Conservation (phyloP, 495 filamentous ascomycete species). For the Tuber melanosporum region DNA sequence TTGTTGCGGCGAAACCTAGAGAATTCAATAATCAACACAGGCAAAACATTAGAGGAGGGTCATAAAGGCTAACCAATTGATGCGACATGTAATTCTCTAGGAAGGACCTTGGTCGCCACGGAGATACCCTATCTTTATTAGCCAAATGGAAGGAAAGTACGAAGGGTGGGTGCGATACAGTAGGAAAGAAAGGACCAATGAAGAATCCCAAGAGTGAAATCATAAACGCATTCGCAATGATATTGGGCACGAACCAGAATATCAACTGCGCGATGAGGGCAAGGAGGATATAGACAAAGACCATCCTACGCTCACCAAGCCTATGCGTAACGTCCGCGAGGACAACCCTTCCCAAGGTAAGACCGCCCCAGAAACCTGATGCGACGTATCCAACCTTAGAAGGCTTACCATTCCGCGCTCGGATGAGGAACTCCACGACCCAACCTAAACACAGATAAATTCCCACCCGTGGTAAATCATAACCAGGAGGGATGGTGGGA, state of each 20-base stretch:
- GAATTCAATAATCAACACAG: not conserved
- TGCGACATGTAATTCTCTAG: conserved; percentile 44
- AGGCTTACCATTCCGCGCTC: conserved; percentile 59
- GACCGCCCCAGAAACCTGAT: conserved; percentile 75
- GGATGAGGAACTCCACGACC: conserved; percentile 74
- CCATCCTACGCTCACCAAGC: conserved; percentile 62
- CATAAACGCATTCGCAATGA: conserved; percentile 64
- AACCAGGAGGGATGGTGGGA: not conserved
- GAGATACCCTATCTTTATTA: conserved; percentile 34
- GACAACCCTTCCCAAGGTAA: conserved; percentile 65
- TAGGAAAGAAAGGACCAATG: conserved; percentile 62
- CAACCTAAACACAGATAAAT: conserved; percentile 48
- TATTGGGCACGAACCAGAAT: conserved; percentile 66
- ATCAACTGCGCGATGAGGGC: conserved; percentile 62
- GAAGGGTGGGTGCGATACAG: conserved; percentile 41
- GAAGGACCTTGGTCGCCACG: conserved; percentile 42
- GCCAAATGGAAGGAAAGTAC: conserved; percentile 61
- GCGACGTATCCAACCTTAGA: conserved; percentile 70
- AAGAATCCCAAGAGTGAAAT: conserved; percentile 67
- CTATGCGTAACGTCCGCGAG: conserved; percentile 57
- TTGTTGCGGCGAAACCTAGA: conserved; percentile 42
- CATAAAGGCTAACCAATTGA: conserved; percentile 24
- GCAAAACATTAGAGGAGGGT: not conserved
- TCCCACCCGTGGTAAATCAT: not conserved
- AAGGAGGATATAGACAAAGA: conserved; percentile 55